Conservation (phyloP, 1,284 basidiomycete genomes). For the Heterobasidion parviporum region DNA sequence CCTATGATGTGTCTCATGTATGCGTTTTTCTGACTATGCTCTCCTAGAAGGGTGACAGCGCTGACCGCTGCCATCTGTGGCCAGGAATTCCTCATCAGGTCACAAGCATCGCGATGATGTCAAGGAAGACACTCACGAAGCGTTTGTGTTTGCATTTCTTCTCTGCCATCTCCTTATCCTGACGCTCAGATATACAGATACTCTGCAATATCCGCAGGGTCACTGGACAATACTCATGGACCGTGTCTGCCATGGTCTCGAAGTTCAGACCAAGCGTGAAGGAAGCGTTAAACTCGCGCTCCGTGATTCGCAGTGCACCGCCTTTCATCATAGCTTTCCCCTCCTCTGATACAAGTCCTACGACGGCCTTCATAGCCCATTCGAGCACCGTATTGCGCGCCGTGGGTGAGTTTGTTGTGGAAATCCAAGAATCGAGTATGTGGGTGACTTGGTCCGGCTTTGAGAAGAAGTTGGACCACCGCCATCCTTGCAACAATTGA, state of each 20-base stretch:
- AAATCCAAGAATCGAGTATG: background rate
- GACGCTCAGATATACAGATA: background rate
- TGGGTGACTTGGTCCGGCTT: background rate
- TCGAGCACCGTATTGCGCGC: background rate
- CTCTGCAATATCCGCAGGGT: background rate
- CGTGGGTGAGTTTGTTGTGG: background rate
- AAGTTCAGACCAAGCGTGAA: background rate
- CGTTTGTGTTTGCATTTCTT: background rate
- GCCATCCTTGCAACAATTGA: background rate
- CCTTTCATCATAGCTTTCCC: background rate
- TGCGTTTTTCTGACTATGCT: slow-evolving; percentile 24
- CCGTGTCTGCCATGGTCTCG: background rate
- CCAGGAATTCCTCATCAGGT: background rate
- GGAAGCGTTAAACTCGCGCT: background rate
- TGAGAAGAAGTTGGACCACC: background rate
- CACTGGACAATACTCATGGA: background rate
- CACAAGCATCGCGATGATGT: background rate
- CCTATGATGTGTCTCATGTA: slow-evolving; percentile 17
- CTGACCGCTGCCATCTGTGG: slow-evolving; percentile 3
- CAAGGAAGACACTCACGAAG: background rate
- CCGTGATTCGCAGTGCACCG: background rate
- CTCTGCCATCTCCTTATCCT: background rate
- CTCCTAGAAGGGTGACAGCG: slow-evolving; percentile 14
- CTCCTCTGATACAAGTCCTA: background rate
- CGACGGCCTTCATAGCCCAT: background rate